Percentiles rank a stretch among this genome's conserved stretches.
Evolutionary conservation across 305 asterid species (phyloP).

Genomic region (Solanum hybrid): DNA sequence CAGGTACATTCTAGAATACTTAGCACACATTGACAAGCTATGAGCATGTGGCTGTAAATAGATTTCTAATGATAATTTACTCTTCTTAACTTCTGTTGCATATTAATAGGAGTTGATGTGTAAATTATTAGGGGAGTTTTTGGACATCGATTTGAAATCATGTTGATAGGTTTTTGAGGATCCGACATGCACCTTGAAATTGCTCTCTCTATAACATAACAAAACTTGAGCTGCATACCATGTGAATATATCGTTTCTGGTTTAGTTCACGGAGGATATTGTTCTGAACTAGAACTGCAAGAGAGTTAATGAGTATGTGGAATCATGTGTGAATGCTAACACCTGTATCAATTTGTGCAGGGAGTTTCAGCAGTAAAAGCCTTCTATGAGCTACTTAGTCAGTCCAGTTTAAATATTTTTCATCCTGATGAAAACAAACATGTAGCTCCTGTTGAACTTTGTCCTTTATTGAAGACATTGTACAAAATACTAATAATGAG

Average conservation of each 20-base stretch:
- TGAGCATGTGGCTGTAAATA: not conserved
- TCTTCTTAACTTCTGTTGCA: not conserved
- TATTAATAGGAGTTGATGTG: not conserved
- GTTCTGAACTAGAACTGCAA: not conserved
- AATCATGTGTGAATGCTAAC: not conserved
- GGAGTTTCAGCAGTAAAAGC: slow-evolving; percentile 91
- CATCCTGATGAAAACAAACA: slow-evolving; percentile 55
- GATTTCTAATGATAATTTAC: not conserved
- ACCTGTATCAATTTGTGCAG: slow-evolving; percentile 25
- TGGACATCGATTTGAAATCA: not conserved
- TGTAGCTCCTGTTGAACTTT: slow-evolving; percentile 70
- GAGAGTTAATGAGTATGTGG: not conserved
- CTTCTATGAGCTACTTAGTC: slow-evolving; percentile 77
- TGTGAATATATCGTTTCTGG: not conserved
- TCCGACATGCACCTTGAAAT: not conserved
- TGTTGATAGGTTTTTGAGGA: not conserved
- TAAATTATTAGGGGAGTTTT: not conserved
- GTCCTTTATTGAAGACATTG: slow-evolving; percentile 72
- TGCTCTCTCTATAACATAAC: not conserved
- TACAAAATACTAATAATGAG: slow-evolving; percentile 62
- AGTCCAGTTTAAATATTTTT: slow-evolving; percentile 39
- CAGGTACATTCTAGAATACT: slow-evolving; percentile 38
- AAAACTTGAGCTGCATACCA: not conserved
- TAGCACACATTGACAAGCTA: not conserved
- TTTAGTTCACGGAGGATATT: not conserved